Conservation (phyloP, 305 asterid species). For the Rubia tinctorum region DNA sequence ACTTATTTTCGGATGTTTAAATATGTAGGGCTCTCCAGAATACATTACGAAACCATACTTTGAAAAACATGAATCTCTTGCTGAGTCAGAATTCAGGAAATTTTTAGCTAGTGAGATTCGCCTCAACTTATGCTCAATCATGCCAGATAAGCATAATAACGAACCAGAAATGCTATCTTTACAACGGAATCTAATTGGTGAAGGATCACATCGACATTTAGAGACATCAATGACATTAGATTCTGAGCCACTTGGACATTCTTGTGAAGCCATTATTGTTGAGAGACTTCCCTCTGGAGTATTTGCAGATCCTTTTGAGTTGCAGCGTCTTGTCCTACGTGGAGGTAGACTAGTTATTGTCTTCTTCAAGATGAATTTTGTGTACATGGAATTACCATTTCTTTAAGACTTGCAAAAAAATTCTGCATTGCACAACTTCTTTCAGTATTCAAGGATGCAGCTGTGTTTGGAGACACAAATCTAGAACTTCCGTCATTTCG, state of each 20-base stretch:
- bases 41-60: slow-evolving; percentile 56
- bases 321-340: slow-evolving; percentile 70
- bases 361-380: not conserved
- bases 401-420: not conserved
- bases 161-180: slow-evolving; percentile 30
- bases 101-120: slow-evolving; percentile 41
- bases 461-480: slow-evolving; percentile 88
- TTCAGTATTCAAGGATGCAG: slow-evolving; percentile 60
- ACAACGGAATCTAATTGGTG: slow-evolving; percentile 53
- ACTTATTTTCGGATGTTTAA: not conserved
- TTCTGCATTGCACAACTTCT: not conserved
- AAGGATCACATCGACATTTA: slow-evolving; percentile 85
- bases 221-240: slow-evolving; percentile 48
- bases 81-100: slow-evolving; percentile 40
- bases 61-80: slow-evolving; percentile 35
- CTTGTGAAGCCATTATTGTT: slow-evolving; percentile 46
- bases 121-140: slow-evolving; percentile 30
- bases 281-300: slow-evolving; percentile 80
- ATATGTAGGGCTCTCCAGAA: slow-evolving; percentile 35
- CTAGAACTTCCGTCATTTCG: slow-evolving; percentile 74
- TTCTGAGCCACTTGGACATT: slow-evolving; percentile 31
- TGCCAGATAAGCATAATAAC: slow-evolving; percentile 25
- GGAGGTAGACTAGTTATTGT: slow-evolving; percentile 43
- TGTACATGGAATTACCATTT: not conserved
- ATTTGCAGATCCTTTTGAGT: slow-evolving; percentile 91